These are phyloP conservation scores for Boechera stricta DNA, from an alignment of 345 rosid species.

Conservation along the genomic window DNA sequence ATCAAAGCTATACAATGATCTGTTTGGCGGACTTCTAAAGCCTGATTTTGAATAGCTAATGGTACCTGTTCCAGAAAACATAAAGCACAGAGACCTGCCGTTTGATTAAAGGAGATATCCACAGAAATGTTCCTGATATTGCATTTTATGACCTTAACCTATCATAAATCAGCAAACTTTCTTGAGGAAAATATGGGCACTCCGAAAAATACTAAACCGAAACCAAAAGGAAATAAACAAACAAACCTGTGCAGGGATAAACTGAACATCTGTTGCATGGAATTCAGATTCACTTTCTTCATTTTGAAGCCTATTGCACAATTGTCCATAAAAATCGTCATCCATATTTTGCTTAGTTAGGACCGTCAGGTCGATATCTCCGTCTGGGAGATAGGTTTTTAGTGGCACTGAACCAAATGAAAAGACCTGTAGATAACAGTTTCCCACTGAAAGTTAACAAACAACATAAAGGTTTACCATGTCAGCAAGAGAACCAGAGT, in stretches of 20 bases:
- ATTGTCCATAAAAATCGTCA: constrained; percentile 57
- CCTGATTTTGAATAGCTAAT: constrained; percentile 5
- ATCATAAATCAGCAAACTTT: constrained; percentile 37
- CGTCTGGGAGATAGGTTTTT: constrained; percentile 90
- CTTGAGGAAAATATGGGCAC: not conserved
- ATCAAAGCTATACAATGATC: constrained; percentile 8
- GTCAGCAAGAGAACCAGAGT: not conserved
- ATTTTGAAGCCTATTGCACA: constrained; percentile 56
- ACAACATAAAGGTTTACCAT: not conserved
- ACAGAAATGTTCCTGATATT: constrained; percentile 63
- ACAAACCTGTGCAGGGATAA: constrained; percentile 78
- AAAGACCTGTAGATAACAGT: constrained; percentile 54
- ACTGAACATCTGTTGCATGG: constrained; percentile 69
- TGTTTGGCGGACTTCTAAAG: constrained; percentile 6
- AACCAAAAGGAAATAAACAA: constrained; percentile 10
- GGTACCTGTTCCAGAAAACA: constrained; percentile 84
- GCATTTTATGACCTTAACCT: constrained; percentile 88
- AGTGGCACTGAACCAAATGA: constrained; percentile 84
- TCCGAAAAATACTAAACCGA: not conserved
- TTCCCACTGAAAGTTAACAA: constrained; percentile 12
- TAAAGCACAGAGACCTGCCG: constrained; percentile 70
- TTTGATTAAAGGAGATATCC: constrained; percentile 86
- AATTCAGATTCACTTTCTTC: constrained; percentile 57
- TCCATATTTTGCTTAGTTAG: constrained; percentile 61
- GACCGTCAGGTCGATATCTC: constrained; percentile 89